These are phyloP conservation scores for Dryadomyces quercus-mongolicae DNA, from an alignment of 2,329 filamentous ascomycete species.

Conservation along the genomic window DNA sequence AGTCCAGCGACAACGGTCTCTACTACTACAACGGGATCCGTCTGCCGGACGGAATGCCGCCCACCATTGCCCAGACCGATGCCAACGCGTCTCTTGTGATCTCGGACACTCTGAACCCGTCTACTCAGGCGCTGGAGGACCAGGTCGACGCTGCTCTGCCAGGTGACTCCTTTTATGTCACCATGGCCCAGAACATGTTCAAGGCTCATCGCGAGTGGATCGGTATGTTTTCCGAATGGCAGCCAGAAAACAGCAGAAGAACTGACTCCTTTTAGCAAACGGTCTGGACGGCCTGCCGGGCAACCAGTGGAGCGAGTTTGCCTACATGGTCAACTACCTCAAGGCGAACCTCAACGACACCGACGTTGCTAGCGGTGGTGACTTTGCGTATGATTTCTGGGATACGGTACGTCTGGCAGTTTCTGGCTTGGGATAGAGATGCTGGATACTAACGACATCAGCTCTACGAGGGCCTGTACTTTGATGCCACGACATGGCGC, in stretches of 20 bases:
- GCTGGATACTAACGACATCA: not conserved
- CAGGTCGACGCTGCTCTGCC: constrained; percentile 23
- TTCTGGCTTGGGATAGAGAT: too few relatives aligned
- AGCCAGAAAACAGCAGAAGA: too few relatives aligned
- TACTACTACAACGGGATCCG: constrained; percentile 33
- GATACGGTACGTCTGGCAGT: constrained; percentile 20
- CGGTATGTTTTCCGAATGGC: not conserved
- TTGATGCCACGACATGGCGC: constrained; percentile 44
- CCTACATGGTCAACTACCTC: constrained; percentile 48
- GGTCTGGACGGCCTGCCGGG: constrained; percentile 32
- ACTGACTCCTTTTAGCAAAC: constrained; percentile 12
- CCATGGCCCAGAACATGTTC: constrained; percentile 30
- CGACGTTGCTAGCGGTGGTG: constrained; percentile 32
- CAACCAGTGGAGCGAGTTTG: constrained; percentile 54
- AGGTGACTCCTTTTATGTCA: constrained; percentile 21
- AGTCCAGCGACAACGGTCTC: constrained; percentile 42
- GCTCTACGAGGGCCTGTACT: constrained; percentile 46
- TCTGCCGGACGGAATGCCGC: constrained; percentile 37
- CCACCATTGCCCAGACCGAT: constrained; percentile 34
- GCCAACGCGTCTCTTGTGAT: constrained; percentile 29
- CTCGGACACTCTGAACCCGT: constrained; percentile 20
- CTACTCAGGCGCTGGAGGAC: constrained; percentile 22
- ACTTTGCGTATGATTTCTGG: constrained; percentile 32
- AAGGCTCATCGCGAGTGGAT: constrained; percentile 28
- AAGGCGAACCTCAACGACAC: constrained; percentile 40